Conservation (phyloP, 164 flowering plant species). For the Liriodendron chinense region DNA sequence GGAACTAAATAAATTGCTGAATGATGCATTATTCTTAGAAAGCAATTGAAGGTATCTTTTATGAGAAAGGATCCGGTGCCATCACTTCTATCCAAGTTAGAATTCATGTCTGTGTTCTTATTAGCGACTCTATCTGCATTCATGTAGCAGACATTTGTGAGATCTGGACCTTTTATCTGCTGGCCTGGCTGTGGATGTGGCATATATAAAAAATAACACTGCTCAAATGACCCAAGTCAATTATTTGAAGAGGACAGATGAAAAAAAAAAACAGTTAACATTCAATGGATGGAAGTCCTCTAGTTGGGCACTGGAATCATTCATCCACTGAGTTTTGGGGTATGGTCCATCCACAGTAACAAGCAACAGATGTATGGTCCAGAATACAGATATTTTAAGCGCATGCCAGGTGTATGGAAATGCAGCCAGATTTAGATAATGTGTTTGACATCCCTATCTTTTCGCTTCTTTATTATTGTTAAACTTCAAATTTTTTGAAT, state of each 20-base stretch:
- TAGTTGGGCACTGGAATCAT: not conserved
- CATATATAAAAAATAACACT: not conserved
- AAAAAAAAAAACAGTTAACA: not conserved
- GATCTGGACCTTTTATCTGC: too few relatives aligned
- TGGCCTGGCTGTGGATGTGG: not conserved
- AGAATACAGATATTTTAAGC: not conserved
- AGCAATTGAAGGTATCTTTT: not conserved
- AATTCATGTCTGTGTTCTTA: too few relatives aligned
- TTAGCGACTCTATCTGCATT: too few relatives aligned
- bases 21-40: not conserved
- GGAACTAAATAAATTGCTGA: not conserved
- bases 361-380: not conserved
- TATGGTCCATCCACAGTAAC: not conserved
- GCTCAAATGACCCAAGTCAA: too few relatives aligned
- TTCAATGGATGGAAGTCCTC: not conserved
- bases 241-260: too few relatives aligned
- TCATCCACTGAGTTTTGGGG: not conserved
- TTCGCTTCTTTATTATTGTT: too few relatives aligned
- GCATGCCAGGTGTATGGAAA: not conserved
- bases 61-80: not conserved
- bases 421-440: not conserved
- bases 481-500: not conserved
- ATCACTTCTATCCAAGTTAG: too few relatives aligned
- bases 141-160: too few relatives aligned
- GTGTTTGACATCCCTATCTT: not conserved